Evolutionary conservation across 2,329 filamentous ascomycete species (phyloP).

Genomic region (Botrytis aclada): DNA sequence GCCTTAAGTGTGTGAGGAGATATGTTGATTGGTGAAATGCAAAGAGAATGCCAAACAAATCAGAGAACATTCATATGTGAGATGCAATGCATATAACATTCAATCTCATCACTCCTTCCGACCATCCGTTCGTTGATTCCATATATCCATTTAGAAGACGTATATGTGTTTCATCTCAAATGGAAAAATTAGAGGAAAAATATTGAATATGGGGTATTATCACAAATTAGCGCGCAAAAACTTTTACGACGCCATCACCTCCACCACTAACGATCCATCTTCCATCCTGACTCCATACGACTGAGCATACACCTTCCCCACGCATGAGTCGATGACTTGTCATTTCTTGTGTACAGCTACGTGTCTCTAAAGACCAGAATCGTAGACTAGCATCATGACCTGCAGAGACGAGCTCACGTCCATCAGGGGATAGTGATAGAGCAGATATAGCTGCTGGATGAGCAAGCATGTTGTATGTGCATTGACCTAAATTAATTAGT

Average conservation of each 20-base stretch:
- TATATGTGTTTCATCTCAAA: slow-evolving; percentile 9
- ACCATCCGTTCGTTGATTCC: background rate
- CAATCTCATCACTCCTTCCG: background rate
- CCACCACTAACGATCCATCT: slow-evolving; percentile 92
- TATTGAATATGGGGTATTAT: slow-evolving; percentile 18
- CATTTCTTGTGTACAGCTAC: slow-evolving; percentile 92
- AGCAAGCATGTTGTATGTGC: slow-evolving; percentile 97
- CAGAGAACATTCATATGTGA: slow-evolving; percentile 5
- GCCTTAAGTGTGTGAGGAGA: background rate
- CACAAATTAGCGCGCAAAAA: slow-evolving; percentile 59
- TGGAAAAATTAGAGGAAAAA: slow-evolving; percentile 4
- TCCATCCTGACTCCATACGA: slow-evolving; percentile 94
- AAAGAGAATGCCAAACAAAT: background rate
- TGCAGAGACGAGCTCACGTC: slow-evolving; percentile 88
- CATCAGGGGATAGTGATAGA: slow-evolving; percentile 87
- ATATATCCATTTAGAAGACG: slow-evolving; percentile 1
- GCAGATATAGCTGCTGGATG: slow-evolving; percentile 92
- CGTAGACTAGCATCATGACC: slow-evolving; percentile 93
- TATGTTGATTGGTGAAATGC: background rate
- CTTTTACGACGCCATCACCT: slow-evolving; percentile 93
- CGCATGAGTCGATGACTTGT: slow-evolving; percentile 91
- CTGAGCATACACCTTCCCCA: slow-evolving; percentile 89
- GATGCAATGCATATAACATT: slow-evolving; percentile 7
- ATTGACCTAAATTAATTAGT: slow-evolving; percentile 69
- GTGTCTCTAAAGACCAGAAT: slow-evolving; percentile 96